Percentiles rank a stretch among this genome's conserved stretches.
Conservation (phyloP, 495 filamentous ascomycete genomes). For the Penicillium lividum region DNA sequence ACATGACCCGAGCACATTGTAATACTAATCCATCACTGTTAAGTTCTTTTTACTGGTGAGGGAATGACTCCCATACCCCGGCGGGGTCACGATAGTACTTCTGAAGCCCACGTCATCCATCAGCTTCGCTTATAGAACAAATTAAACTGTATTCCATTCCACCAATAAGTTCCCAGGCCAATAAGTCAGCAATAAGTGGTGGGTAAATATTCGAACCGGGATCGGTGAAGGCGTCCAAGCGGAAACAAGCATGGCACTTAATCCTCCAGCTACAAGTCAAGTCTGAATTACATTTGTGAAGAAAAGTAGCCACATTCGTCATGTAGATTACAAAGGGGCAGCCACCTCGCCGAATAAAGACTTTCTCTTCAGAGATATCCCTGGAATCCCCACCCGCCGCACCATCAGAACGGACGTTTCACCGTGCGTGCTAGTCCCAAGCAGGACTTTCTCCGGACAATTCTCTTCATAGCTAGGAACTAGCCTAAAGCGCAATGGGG, state of each 20-base stretch:
- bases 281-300: background rate
- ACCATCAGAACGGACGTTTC: conserved; percentile 11
- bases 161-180: background rate
- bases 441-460: conserved; percentile 4
- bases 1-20: background rate
- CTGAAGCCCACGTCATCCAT: background rate
- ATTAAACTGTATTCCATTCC: background rate
- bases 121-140: conserved; percentile 1
- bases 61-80: background rate
- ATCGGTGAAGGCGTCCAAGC: conserved; percentile 3
- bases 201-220: background rate
- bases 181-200: background rate
- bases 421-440: conserved; percentile 4
- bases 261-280: background rate
- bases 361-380: background rate
- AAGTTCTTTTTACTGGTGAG: background rate
- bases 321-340: background rate
- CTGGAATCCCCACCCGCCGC: conserved; percentile 2
- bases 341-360: background rate
- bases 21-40: background rate
- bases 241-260: conserved; percentile 1
- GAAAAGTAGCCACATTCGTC: background rate
- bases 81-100: background rate
- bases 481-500: background rate
- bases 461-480: background rate